Conservation (phyloP, 192 early-diverging fungal species). For the Chytriomyces confervae region DNA sequence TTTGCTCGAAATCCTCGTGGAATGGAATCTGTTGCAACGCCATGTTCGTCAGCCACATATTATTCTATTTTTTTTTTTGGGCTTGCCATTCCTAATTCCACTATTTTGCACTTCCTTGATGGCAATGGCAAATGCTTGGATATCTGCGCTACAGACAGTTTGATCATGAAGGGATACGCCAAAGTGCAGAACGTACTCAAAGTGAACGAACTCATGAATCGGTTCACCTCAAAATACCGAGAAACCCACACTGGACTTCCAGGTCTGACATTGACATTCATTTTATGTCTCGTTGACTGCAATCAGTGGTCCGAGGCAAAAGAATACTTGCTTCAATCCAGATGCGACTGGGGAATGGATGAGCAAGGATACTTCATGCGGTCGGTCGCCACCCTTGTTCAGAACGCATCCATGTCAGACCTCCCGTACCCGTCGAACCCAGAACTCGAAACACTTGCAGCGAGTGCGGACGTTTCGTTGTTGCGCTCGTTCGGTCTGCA, state of each 20-base stretch:
- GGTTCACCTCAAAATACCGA: too few relatives aligned
- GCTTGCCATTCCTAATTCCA: too few relatives aligned
- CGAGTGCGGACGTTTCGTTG: not conserved
- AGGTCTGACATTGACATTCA: not conserved
- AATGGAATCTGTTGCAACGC: too few relatives aligned
- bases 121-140: too few relatives aligned
- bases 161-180: too few relatives aligned
- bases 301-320: not conserved
- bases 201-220: too few relatives aligned
- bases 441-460: not conserved
- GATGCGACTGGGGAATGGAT: not conserved
- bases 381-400: not conserved
- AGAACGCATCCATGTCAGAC: not conserved
- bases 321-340: not conserved
- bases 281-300: not conserved
- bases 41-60: too few relatives aligned
- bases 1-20: too few relatives aligned
- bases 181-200: too few relatives aligned
- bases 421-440: not conserved
- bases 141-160: too few relatives aligned
- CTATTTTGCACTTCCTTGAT: too few relatives aligned
- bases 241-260: not conserved
- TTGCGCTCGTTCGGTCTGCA: not conserved
- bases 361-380: not conserved
- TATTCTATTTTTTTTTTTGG: too few relatives aligned